A percentile compares a stretch with the other conserved stretches of the same genome.
Evolutionary conservation across 2,329 filamentous ascomycete species (phyloP).

Genomic region (Elsinoe necatrix): DNA sequence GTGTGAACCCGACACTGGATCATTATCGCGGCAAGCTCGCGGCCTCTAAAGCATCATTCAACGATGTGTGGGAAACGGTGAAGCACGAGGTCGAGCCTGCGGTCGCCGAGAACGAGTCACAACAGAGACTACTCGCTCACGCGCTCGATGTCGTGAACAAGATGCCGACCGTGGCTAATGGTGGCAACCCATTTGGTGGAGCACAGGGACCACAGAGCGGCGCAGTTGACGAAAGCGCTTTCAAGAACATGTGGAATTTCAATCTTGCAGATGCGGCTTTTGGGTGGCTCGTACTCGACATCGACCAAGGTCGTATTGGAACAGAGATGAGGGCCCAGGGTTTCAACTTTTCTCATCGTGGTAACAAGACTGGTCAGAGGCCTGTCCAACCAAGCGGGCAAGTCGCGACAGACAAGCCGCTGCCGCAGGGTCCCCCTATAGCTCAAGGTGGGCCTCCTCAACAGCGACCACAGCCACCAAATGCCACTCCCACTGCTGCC

Average conservation of each 20-base stretch:
- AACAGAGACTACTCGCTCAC: constrained; percentile 84
- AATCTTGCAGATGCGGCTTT: constrained; percentile 96
- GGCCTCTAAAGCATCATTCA: constrained; percentile 96
- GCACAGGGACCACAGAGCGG: constrained; percentile 68
- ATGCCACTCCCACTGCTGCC: constrained; percentile 15
- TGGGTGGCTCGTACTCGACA: constrained; percentile 87
- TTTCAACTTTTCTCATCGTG: constrained; percentile 97
- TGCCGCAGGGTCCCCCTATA: constrained; percentile 26
- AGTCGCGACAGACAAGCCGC: constrained; percentile 29
- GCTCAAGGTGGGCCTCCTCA: constrained; percentile 19
- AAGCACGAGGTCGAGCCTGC: constrained; percentile 92
- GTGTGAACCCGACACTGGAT: constrained; percentile 93
- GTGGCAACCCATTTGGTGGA: constrained; percentile 93
- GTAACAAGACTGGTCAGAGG: constrained; percentile 55
- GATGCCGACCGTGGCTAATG: constrained; percentile 92
- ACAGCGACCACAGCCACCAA: constrained; percentile 20
- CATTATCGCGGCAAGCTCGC: constrained; percentile 98
- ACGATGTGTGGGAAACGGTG: constrained; percentile 98
- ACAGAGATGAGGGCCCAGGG: constrained; percentile 98
- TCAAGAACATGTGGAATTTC: constrained; percentile 99
- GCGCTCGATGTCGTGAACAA: constrained; percentile 91
- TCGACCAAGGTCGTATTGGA: constrained; percentile 90
- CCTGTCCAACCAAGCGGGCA: constrained; percentile 32
- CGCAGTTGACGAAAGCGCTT: constrained; percentile 94
- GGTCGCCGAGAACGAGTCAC: constrained; percentile 85